These are phyloP conservation scores for Suillus plorans DNA, from an alignment of 768 basidiomycete species.

Conservation along the genomic window DNA sequence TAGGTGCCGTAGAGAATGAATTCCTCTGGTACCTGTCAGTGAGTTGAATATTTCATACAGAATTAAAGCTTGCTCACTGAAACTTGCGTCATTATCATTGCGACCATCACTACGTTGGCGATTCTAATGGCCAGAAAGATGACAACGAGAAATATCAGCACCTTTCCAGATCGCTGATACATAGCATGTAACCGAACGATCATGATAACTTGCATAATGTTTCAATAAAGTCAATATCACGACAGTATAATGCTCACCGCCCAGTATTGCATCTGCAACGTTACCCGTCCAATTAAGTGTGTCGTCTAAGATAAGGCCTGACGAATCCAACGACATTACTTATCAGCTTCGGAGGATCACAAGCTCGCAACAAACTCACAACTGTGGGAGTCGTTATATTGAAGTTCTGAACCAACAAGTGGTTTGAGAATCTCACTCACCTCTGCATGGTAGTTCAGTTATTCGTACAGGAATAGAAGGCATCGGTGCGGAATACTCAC, in stretches of 20 bases:
- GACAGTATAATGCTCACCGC: background rate
- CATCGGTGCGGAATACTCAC: background rate
- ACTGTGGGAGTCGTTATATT: background rate
- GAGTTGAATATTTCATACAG: background rate
- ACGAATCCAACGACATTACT: background rate
- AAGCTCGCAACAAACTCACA: background rate
- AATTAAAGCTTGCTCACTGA: background rate
- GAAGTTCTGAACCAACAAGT: background rate
- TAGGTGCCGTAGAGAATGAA: background rate
- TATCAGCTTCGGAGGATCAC: background rate
- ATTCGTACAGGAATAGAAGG: background rate
- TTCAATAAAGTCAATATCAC: background rate
- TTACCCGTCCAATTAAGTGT: background rate
- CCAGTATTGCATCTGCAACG: background rate
- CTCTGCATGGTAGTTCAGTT: background rate
- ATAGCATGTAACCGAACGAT: background rate
- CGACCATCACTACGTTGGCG: background rate
- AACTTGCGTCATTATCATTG: fast-evolving
- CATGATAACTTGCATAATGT: background rate
- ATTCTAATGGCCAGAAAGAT: background rate
- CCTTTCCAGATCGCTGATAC: background rate
- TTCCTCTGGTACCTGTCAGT: background rate
- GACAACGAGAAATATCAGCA: background rate
- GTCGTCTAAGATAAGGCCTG: background rate
- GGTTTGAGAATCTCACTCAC: background rate